These are phyloP conservation scores for Didymella pomorum DNA, from an alignment of 2,329 filamentous ascomycete species.

Conservation along the genomic window DNA sequence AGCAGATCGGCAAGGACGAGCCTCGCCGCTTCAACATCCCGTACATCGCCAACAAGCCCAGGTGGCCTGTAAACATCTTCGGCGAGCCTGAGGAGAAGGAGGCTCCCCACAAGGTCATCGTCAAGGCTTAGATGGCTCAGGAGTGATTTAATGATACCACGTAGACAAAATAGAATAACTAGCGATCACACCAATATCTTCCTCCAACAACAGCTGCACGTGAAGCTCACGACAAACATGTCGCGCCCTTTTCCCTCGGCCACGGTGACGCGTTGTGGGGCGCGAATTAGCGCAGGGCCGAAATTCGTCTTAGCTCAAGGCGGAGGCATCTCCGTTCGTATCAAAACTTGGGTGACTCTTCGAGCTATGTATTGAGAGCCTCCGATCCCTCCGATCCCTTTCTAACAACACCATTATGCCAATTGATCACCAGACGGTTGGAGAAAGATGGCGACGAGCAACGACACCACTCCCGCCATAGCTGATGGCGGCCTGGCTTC, in stretches of 20 bases:
- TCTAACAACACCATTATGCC: neutral
- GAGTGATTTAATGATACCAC: slow-evolving; percentile 11
- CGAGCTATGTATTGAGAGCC: neutral
- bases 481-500: neutral
- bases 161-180: slow-evolving; percentile 11
- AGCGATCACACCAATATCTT: neutral
- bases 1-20: slow-evolving; percentile 65
- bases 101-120: slow-evolving; percentile 57
- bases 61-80: slow-evolving; percentile 67
- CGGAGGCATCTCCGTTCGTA: neutral
- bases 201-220: neutral
- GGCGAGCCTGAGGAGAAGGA: slow-evolving; percentile 62
- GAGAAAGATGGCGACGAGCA: neutral
- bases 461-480: neutral
- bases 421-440: neutral
- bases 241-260: neutral
- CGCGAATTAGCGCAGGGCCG: neutral
- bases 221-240: neutral
- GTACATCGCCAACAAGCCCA: slow-evolving; percentile 56
- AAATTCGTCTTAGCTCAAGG: neutral
- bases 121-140: slow-evolving; percentile 20
- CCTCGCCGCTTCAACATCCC: slow-evolving; percentile 63
- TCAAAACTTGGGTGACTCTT: neutral
- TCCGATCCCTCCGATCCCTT: rapidly evolving
- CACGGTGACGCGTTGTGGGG: neutral